Evolutionary conservation across 1,284 basidiomycete genomes (phyloP).

Genomic region (Anthracocystis panici-leucophaei): DNA sequence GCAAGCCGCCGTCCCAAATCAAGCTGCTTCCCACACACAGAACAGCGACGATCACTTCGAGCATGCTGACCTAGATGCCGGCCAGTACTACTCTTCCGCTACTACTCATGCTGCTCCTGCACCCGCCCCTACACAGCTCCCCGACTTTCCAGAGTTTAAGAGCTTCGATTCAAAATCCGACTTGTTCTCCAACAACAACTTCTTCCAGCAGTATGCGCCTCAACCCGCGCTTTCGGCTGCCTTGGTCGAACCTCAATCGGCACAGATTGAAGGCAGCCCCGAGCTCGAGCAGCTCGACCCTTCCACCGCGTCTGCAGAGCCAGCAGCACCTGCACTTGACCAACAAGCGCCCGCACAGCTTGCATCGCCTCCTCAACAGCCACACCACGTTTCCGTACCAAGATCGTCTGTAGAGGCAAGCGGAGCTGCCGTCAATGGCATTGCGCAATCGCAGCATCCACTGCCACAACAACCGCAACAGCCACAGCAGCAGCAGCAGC

Average conservation of each 20-base stretch:
- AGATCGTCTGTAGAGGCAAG: not conserved
- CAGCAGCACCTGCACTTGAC: constrained; percentile 2
- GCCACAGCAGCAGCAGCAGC: not conserved
- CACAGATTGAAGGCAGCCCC: constrained; percentile 34
- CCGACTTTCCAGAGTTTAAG: constrained; percentile 47
- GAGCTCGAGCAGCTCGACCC: constrained; percentile 12
- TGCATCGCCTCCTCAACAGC: not conserved
- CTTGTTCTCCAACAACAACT: constrained; percentile 34
- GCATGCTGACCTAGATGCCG: constrained; percentile 46
- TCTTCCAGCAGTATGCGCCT: constrained; percentile 43
- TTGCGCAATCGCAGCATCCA: not conserved
- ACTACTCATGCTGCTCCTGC: constrained; percentile 16
- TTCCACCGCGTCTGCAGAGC: not conserved
- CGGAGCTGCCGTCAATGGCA: not conserved
- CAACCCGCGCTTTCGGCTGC: constrained; percentile 30
- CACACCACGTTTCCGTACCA: not conserved
- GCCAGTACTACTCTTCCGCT: constrained; percentile 44
- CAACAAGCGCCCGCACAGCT: constrained; percentile 5
- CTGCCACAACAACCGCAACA: not conserved
- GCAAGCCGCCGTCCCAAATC: constrained; percentile 5
- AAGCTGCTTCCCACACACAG: not conserved
- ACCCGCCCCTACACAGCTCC: constrained; percentile 17
- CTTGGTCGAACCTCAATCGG: constrained; percentile 40
- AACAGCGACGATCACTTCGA: constrained; percentile 29
- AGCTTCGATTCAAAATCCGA: constrained; percentile 30